These are phyloP conservation scores for Colletotrichum chrysophilum DNA, from an alignment of 2,329 filamentous ascomycete genomes.

Conservation along the genomic window DNA sequence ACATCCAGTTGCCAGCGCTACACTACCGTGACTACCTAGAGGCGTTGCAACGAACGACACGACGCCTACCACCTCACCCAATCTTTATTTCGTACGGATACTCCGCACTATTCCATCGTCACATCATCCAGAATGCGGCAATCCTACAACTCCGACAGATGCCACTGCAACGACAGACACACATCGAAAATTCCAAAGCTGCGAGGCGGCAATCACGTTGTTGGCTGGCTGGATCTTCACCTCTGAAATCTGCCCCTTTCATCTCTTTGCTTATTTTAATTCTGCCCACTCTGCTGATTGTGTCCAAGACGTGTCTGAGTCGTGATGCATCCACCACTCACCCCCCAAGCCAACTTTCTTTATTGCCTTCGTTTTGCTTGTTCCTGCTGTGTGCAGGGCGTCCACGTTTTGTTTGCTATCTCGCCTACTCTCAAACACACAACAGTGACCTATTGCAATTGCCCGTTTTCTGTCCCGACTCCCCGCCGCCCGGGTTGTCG, in stretches of 20 bases:
- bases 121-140: neutral
- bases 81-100: neutral
- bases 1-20: neutral
- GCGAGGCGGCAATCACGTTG: neutral
- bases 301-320: constrained; percentile 1
- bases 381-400: neutral
- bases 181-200: neutral
- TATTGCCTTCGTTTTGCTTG: neutral
- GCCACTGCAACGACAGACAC: neutral
- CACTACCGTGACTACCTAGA: neutral
- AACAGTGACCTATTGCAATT: neutral
- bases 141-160: neutral
- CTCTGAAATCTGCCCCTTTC: constrained; percentile 1
- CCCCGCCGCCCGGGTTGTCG: neutral
- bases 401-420: neutral
- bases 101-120: neutral
- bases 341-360: neutral
- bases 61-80: neutral
- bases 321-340: constrained; percentile 11
- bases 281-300: constrained; percentile 3
- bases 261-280: constrained; percentile 9
- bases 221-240: neutral
- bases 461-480: neutral
- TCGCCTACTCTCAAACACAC: neutral
- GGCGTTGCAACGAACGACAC: neutral